Conservation (phyloP, 257 asterid genomes). For the Jacaranda mimosifolia region DNA sequence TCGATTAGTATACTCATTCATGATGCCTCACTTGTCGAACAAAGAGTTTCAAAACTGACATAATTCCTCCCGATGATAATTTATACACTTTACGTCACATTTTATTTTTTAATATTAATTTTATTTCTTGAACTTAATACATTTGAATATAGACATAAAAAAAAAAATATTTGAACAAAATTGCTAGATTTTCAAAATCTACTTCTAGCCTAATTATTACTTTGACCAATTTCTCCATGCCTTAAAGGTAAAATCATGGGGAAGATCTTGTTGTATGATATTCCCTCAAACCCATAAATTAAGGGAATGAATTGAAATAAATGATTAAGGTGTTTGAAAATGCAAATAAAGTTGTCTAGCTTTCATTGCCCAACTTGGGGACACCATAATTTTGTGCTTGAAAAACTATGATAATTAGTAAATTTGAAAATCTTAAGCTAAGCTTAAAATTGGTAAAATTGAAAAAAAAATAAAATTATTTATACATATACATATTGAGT, state of each 20-base stretch:
- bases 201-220: slow-evolving; percentile 34
- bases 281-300: slow-evolving; percentile 45
- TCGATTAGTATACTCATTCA: background rate
- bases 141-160: background rate
- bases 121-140: too few relatives aligned
- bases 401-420: slow-evolving; percentile 20
- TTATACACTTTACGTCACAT: too few relatives aligned
- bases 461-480: too few relatives aligned
- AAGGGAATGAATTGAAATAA: slow-evolving; percentile 35
- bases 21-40: background rate
- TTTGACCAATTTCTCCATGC: slow-evolving; percentile 32
- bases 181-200: slow-evolving; percentile 5
- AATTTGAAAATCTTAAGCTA: too few relatives aligned
- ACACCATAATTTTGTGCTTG: slow-evolving; percentile 51
- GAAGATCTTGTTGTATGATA: slow-evolving; percentile 36
- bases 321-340: slow-evolving; percentile 29
- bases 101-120: too few relatives aligned
- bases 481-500: too few relatives aligned
- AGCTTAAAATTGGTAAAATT: background rate
- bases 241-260: slow-evolving; percentile 33
- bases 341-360: slow-evolving; percentile 32
- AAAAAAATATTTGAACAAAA: background rate
- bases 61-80: too few relatives aligned
- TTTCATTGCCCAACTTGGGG: slow-evolving; percentile 41
- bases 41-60: background rate